Evolutionary conservation across 208 protist genomes (phyloP).

Genomic region (Leishmania guyanensis): DNA sequence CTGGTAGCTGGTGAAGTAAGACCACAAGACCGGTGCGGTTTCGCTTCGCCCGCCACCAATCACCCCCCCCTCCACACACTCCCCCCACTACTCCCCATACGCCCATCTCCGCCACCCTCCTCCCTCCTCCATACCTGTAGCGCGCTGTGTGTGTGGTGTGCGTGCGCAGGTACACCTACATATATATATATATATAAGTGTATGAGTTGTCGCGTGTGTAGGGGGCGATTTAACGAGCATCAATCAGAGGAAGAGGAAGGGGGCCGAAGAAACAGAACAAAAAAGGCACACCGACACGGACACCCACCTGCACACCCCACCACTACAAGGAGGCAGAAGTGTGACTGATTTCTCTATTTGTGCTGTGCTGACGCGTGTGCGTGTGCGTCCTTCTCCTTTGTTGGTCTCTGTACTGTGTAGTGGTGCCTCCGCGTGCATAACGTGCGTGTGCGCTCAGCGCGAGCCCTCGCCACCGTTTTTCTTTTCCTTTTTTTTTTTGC

Average conservation of each 20-base stretch:
- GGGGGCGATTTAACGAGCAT: neutral
- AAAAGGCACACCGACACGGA: neutral
- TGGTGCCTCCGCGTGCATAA: neutral
- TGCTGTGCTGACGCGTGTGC: neutral
- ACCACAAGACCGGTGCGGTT: neutral
- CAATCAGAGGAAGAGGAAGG: neutral
- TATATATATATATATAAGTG: neutral
- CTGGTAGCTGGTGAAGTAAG: neutral
- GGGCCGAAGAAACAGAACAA: neutral
- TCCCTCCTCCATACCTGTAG: neutral
- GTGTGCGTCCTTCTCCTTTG: neutral
- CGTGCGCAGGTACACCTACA: neutral
- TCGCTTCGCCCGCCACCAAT: neutral
- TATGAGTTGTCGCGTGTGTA: neutral
- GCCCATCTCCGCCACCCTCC: neutral
- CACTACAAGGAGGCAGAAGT: neutral
- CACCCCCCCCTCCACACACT: neutral
- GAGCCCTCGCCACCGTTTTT: neutral
- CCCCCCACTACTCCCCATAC: neutral
- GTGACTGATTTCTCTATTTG: neutral
- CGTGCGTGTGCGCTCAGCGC: neutral
- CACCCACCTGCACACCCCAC: neutral
- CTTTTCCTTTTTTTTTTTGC: neutral
- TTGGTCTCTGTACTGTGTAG: neutral
- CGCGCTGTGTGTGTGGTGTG: neutral